Conservation (phyloP, 305 asterid genomes). For the Solanum hybrid region DNA sequence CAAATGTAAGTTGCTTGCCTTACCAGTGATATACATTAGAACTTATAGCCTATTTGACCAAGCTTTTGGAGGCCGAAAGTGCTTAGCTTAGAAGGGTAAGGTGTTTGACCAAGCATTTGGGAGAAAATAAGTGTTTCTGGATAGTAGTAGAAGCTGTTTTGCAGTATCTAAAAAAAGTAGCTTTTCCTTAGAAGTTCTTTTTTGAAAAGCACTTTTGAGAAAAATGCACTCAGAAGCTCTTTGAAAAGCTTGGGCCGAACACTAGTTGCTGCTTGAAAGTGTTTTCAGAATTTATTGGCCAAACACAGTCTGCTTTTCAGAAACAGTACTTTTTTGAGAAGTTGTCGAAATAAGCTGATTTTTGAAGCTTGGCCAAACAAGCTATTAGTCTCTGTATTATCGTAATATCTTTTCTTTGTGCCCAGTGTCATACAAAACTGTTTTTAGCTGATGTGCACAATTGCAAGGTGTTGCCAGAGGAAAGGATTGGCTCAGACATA, state of each 20-base stretch:
- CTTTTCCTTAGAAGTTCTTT: background rate
- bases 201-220: background rate
- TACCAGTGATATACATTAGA: background rate
- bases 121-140: background rate
- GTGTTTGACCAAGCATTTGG: background rate
- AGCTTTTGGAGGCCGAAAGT: background rate
- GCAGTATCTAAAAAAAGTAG: background rate
- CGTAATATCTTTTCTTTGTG: background rate
- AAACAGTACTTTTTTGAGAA: background rate
- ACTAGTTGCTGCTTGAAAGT: background rate
- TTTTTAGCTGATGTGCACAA: conserved; percentile 33
- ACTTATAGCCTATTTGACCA: background rate
- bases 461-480: conserved; percentile 72
- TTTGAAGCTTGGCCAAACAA: background rate
- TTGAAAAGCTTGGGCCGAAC: background rate
- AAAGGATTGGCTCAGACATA: conserved; percentile 73
- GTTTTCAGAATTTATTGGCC: background rate
- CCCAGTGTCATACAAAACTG: conserved; percentile 9
- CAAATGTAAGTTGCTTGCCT: conserved; percentile 36
- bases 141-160: background rate
- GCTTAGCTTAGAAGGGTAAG: background rate
- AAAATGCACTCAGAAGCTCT: background rate
- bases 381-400: background rate
- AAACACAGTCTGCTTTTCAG: background rate
- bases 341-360: background rate